Base-by-base conservation (phyloP, 2,329 filamentous ascomycete species). In the Cercospora zeae-maydis region DNA sequence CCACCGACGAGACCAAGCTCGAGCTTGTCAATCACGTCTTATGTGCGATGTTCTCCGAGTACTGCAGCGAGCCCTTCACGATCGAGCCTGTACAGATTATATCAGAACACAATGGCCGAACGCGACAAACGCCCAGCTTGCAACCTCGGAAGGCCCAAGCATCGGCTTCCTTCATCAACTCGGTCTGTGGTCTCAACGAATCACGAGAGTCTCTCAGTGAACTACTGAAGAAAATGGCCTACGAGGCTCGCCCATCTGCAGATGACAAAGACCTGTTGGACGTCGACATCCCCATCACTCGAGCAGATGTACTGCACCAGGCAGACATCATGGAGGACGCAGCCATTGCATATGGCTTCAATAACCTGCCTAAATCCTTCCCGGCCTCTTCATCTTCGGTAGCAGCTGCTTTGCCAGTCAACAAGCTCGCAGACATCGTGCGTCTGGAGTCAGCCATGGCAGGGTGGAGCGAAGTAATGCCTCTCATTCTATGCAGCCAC, bases 271-370 rank as follows among this genome's bases (percentile, higher is more conserved):
- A 91, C 74, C 77, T 76, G 55, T 80, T 95, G 55, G 89, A 96
- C 72, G 88, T 98, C 30, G 84, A 88, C 36, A 86, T 98, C 24
- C 95, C 95, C 8, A 86, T 93, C 33, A 98, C 93, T 52, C 87
- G 95, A 66, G 93, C 95, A 53, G 95, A 99, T 76, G 89, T 99
- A 45, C 87, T 99, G 33, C 95, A 99, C 78, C 90, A 97, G 75
- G 96, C 92, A 72, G 95, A 99, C 75, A 91, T 99, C 70, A 99
- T 99, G 93, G 95, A 99, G 80, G 96, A 99, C 75, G 88, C 96
- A 19, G 95, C 92, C 42, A 95, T 99, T 68, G 92, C 92, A 58
- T 97, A 98, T 77, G 95, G 96, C 68, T 99, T 96, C 85, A 99
- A 99, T 83, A 92, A 90, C 67, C 88, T 99, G 16, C 93, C 93